Percentiles rank a stretch among this genome's conserved stretches.
These are phyloP conservation scores for Jamesozyma rosinii DNA, from an alignment of 805 yeast genomes.

Conservation along the genomic window DNA sequence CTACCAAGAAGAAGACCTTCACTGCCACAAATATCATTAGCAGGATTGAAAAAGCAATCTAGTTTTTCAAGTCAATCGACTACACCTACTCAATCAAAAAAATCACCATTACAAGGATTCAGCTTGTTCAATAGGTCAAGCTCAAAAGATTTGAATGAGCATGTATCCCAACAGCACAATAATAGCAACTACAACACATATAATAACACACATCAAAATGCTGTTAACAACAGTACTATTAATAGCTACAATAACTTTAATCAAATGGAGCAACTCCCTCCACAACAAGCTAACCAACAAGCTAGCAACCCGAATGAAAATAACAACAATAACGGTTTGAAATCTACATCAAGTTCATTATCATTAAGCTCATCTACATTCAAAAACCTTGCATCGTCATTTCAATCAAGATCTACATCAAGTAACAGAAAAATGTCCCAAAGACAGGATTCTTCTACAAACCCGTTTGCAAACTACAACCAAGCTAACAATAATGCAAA, in stretches of 20 bases:
- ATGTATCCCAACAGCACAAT: conserved; percentile 11
- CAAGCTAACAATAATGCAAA: neutral
- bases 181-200: conserved; percentile 4
- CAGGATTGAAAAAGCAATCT: conserved; percentile 21
- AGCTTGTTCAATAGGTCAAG: conserved; percentile 26
- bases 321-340: neutral
- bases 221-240: conserved; percentile 4
- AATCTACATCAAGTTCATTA: conserved; percentile 20
- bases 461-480: conserved; percentile 12
- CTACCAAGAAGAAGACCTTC: conserved; percentile 23
- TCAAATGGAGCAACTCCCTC: conserved; percentile 2
- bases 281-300: neutral
- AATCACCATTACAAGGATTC: conserved; percentile 29
- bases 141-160: conserved; percentile 16
- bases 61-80: conserved; percentile 12
- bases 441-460: conserved; percentile 30
- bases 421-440: conserved; percentile 35
- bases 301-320: neutral
- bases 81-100: conserved; percentile 20
- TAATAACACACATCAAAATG: neutral
- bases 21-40: conserved; percentile 24
- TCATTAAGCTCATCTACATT: conserved; percentile 31
- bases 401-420: conserved; percentile 31
- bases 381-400: conserved; percentile 25
- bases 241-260: neutral